These are phyloP conservation scores for Colletotrichum sidae DNA, from an alignment of 2,329 filamentous ascomycete species.

Conservation along the genomic window DNA sequence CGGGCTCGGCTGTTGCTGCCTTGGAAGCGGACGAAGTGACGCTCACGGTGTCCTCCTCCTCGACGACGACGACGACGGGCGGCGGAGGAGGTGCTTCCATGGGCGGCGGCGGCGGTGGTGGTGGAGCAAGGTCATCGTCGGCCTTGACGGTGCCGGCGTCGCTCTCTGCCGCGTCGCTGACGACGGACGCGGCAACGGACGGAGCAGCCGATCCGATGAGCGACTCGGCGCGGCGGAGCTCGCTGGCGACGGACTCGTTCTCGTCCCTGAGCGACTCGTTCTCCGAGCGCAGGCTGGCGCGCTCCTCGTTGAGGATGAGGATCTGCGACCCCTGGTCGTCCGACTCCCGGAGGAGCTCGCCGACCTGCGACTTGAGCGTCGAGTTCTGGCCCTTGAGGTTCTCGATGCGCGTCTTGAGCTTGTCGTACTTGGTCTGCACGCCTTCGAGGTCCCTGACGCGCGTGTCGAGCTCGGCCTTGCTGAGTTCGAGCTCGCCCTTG, in stretches of 20 bases:
- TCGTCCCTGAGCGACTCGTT: slow-evolving; percentile 35
- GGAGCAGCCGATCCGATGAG: slow-evolving; percentile 27
- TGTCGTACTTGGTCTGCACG: slow-evolving; percentile 33
- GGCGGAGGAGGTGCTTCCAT: slow-evolving; percentile 17
- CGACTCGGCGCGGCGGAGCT: slow-evolving; percentile 32
- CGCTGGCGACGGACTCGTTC: slow-evolving; percentile 33
- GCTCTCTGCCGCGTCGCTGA: slow-evolving; percentile 7
- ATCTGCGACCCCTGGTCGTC: slow-evolving; percentile 36
- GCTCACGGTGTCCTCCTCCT: slow-evolving; percentile 24
- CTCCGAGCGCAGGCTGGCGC: slow-evolving; percentile 29
- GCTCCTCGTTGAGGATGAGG: slow-evolving; percentile 29
- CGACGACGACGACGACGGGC: background rate
- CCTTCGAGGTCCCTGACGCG: slow-evolving; percentile 35
- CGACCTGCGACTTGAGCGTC: slow-evolving; percentile 31
- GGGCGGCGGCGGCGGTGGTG: slow-evolving; percentile 2
- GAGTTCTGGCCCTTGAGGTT: slow-evolving; percentile 30
- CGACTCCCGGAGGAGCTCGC: slow-evolving; percentile 32
- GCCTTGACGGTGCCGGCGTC: slow-evolving; percentile 33
- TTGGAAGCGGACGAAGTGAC: slow-evolving; percentile 7
- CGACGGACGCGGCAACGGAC: slow-evolving; percentile 16
- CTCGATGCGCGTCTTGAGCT: slow-evolving; percentile 31
- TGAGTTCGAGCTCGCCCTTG: slow-evolving; percentile 22
- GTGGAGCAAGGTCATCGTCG: slow-evolving; percentile 17
- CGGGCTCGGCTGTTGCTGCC: too few species aligned
- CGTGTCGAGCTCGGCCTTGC: slow-evolving; percentile 28